Evolutionary conservation across 306 rosid genomes (phyloP).

Genomic region (Spatholobus suberectus): DNA sequence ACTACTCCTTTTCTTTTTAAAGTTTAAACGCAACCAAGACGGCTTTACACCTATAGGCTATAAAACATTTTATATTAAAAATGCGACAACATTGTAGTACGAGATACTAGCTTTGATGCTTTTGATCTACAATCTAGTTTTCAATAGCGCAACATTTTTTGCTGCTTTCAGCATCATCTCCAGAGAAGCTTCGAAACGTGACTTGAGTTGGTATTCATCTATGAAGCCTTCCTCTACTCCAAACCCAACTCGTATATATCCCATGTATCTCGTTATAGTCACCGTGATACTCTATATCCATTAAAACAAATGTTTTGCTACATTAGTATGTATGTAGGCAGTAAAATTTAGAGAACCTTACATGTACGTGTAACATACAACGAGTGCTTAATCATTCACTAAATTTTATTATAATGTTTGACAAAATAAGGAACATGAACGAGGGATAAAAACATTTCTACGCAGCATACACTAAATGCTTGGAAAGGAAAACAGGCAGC

Average conservation of each 20-base stretch:
- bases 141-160: background rate
- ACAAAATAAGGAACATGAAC: background rate
- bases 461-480: too few species aligned
- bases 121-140: background rate
- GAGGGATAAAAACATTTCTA: too few species aligned
- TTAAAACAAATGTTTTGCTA: background rate
- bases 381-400: background rate
- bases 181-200: slow-evolving; percentile 16
- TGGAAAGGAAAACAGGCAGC: too few species aligned
- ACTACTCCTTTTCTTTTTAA: too few species aligned
- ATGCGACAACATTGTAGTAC: background rate
- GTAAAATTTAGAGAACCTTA: background rate
- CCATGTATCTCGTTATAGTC: slow-evolving; percentile 39
- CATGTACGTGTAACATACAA: background rate
- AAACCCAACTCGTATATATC: slow-evolving; percentile 29
- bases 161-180: slow-evolving; percentile 32
- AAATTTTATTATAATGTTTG: background rate
- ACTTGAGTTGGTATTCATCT: slow-evolving; percentile 20
- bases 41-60: background rate
- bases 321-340: background rate
- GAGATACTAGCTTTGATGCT: too few species aligned
- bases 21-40: background rate
- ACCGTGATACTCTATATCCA: slow-evolving; percentile 25
- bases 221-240: slow-evolving; percentile 39
- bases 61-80: background rate